These are phyloP conservation scores for Penicillium nucicola DNA, from an alignment of 495 filamentous ascomycete genomes.

Conservation along the genomic window DNA sequence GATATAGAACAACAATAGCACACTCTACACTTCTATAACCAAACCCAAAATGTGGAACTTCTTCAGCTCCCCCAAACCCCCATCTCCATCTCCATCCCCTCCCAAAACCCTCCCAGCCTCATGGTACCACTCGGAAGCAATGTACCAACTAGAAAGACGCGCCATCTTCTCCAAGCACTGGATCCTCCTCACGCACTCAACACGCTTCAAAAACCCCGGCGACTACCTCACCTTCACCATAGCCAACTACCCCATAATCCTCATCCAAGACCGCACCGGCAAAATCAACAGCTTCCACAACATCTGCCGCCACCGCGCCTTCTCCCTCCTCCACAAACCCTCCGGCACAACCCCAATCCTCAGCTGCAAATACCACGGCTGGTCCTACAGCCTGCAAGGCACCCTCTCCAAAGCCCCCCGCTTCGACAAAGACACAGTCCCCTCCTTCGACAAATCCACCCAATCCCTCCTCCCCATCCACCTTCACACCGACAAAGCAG, in stretches of 20 bases:
- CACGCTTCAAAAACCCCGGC: slow-evolving; percentile 28
- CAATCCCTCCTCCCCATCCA: slow-evolving; percentile 41
- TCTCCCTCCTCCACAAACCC: slow-evolving; percentile 42
- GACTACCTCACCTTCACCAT: slow-evolving; percentile 30
- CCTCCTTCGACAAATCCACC: slow-evolving; percentile 47
- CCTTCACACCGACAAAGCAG: slow-evolving; percentile 45
- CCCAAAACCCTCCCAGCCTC: slow-evolving; percentile 36
- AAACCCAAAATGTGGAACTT: slow-evolving; percentile 55
- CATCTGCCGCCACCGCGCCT: slow-evolving; percentile 52
- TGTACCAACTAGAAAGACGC: slow-evolving; percentile 49
- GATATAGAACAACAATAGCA: too few species aligned
- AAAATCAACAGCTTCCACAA: slow-evolving; percentile 54
- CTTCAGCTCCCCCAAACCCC: slow-evolving; percentile 45
- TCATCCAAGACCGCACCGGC: slow-evolving; percentile 40
- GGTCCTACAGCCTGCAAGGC: slow-evolving; percentile 53
- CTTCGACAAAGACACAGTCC: slow-evolving; percentile 46
- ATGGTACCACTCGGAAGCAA: slow-evolving; percentile 44
- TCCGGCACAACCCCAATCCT: slow-evolving; percentile 44
- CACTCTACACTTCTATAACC: slow-evolving; percentile 18
- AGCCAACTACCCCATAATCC: slow-evolving; percentile 40
- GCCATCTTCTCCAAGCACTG: slow-evolving; percentile 45
- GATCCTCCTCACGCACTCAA: slow-evolving; percentile 23
- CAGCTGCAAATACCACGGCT: slow-evolving; percentile 57
- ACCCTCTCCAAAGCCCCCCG: slow-evolving; percentile 55
- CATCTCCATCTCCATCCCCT: slow-evolving; percentile 24